phyloP scores from a whole-genome alignment of 2,329 filamentous ascomycete genomes.

The Raffaelea arxii region DNA sequence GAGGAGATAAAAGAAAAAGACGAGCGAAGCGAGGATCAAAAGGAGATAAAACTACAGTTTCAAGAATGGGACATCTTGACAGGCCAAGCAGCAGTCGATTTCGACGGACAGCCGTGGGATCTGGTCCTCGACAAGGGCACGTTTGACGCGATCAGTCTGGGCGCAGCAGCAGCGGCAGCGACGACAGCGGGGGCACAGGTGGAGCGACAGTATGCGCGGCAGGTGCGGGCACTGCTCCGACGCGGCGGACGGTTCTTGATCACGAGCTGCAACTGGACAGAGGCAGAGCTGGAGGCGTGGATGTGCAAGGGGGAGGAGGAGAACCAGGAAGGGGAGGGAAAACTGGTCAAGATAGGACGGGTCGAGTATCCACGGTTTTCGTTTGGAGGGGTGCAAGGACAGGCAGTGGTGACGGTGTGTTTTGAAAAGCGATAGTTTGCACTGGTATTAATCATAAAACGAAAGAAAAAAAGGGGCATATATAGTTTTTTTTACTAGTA shows the following conservation, averaged over 20 bases:
- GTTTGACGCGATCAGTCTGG: constrained; percentile 88
- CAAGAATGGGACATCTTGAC: constrained; percentile 54
- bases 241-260: constrained; percentile 67
- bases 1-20: neutral
- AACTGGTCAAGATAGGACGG: constrained; percentile 54
- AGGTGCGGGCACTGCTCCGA: constrained; percentile 59
- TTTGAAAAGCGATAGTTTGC: constrained; percentile 36
- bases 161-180: constrained; percentile 31
- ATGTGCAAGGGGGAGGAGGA: constrained; percentile 41
- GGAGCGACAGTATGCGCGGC: constrained; percentile 65
- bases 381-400: constrained; percentile 81
- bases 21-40: neutral
- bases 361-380: constrained; percentile 79
- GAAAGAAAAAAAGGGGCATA: neutral
- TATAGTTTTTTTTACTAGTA: no score
- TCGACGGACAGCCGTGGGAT: constrained; percentile 47
- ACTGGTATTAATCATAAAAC: neutral
- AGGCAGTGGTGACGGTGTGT: constrained; percentile 80
- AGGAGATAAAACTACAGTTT: constrained; percentile 28
- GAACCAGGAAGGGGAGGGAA: neutral
- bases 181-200: constrained; percentile 49
- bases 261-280: constrained; percentile 98
- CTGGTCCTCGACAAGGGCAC: constrained; percentile 96
- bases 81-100: constrained; percentile 22
- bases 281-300: constrained; percentile 73